Conservation (phyloP, 306 rosid genomes). For the Cyclanthera cordifolia region DNA sequence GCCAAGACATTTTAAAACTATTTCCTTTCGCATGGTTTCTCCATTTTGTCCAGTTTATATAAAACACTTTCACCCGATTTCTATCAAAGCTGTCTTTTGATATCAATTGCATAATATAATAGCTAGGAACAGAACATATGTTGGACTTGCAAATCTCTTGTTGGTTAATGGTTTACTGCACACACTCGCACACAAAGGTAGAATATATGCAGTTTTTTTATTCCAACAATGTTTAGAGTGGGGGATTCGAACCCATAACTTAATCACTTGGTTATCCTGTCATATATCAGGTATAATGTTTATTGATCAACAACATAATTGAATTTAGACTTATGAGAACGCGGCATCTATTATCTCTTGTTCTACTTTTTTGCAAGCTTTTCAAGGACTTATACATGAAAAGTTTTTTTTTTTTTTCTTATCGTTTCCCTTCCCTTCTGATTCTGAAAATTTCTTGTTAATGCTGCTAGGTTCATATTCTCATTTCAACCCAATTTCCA, state of each 20-base stretch:
- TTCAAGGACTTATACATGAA: not conserved
- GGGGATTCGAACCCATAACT: too few species aligned
- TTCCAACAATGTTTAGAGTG: too few species aligned
- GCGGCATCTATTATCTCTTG: not conserved
- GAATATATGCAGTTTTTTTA: too few species aligned
- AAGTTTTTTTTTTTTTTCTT: not conserved
- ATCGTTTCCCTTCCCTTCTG: not conserved
- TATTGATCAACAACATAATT: not conserved
- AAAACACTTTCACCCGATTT: not conserved
- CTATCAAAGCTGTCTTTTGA: not conserved
- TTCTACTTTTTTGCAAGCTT: not conserved
- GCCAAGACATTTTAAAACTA: not conserved
- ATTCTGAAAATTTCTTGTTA: conserved; percentile 13
- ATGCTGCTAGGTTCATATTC: conserved; percentile 49
- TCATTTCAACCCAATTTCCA: conserved; percentile 77
- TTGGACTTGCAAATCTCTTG: not conserved
- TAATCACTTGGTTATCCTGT: too few species aligned
- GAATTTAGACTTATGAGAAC: not conserved
- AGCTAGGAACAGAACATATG: not conserved
- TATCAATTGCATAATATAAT: not conserved
- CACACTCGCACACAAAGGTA: not conserved
- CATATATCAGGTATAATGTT: not conserved
- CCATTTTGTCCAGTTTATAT: not conserved
- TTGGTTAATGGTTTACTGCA: not conserved
- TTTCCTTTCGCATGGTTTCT: not conserved